A percentile compares a stretch with the other conserved stretches of the same genome.
Evolutionary conservation across 2,329 filamentous ascomycete genomes (phyloP).

Genomic region (Plectosphaerella plurivora): DNA sequence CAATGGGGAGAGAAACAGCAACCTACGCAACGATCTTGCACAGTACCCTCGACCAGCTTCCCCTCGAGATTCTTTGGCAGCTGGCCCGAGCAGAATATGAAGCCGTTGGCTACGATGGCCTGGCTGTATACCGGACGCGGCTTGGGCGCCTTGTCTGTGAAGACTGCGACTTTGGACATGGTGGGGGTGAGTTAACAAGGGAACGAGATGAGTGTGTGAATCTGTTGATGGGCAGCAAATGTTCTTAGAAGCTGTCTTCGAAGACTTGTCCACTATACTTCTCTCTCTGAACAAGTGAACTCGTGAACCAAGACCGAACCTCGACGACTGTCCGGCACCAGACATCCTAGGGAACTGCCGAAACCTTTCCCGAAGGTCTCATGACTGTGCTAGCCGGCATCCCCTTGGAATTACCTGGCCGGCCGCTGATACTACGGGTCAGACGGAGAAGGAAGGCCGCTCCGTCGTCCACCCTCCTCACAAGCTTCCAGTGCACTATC

Average conservation of each 20-base stretch:
- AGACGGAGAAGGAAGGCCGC: neutral
- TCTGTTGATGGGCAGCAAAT: too few species aligned
- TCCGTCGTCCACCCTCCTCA: neutral
- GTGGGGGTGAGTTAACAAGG: neutral
- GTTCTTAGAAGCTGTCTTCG: too few species aligned
- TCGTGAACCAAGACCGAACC: too few species aligned
- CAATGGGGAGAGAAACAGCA: neutral
- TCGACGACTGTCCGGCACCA: too few species aligned
- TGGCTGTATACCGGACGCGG: conserved; percentile 37
- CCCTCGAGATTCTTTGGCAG: conserved; percentile 59
- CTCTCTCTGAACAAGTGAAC: too few species aligned
- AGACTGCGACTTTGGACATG: conserved; percentile 30
- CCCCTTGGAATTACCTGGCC: too few species aligned
- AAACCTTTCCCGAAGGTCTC: too few species aligned
- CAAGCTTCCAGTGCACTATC: neutral
- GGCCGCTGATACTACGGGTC: neutral
- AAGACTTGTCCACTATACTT: too few species aligned
- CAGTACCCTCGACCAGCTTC: conserved; percentile 58
- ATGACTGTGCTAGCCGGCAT: too few species aligned
- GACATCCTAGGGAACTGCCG: too few species aligned
- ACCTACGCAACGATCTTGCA: conserved; percentile 57
- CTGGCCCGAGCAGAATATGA: conserved; percentile 67
- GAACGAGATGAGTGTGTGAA: too few species aligned
- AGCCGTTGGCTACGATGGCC: conserved; percentile 63
- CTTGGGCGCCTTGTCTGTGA: conserved; percentile 35